These are phyloP conservation scores for Yamadazyma takamatsuzukensis DNA, from an alignment of 805 yeast species.

Conservation along the genomic window DNA sequence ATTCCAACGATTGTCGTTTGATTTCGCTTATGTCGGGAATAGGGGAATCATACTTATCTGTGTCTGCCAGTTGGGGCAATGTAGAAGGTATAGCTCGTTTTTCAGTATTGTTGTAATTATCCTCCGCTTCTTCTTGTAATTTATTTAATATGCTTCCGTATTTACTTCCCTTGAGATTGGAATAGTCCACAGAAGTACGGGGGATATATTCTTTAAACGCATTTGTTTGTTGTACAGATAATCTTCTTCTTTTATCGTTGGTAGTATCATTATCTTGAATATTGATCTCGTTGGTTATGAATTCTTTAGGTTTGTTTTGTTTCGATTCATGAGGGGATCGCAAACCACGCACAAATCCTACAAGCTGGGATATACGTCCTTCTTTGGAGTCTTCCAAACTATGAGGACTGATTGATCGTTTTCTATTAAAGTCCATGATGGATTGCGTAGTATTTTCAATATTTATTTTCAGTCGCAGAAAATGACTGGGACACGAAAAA, in stretches of 20 bases:
- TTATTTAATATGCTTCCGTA: slow-evolving; percentile 9
- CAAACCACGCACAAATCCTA: slow-evolving; percentile 4
- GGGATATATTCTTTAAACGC: slow-evolving; percentile 17
- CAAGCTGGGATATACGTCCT: too few relatives aligned
- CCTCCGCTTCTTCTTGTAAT: slow-evolving; percentile 18
- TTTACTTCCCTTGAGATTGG: slow-evolving; percentile 2
- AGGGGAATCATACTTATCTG: slow-evolving; percentile 11
- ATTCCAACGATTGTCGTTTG: slow-evolving; percentile 9
- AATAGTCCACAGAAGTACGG: slow-evolving; percentile 18
- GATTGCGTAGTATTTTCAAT: too few relatives aligned
- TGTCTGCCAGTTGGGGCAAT: slow-evolving; percentile 1
- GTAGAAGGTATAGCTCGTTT: slow-evolving; percentile 23
- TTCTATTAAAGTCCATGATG: too few relatives aligned
- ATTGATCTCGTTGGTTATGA: too few relatives aligned
- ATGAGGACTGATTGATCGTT: slow-evolving; percentile 18
- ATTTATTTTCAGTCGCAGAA: too few relatives aligned
- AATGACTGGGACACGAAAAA: too few relatives aligned
- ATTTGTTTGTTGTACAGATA: slow-evolving; percentile 19
- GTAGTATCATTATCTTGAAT: slow-evolving; percentile 1
- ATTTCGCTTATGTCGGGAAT: slow-evolving; percentile 13
- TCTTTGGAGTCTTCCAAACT: slow-evolving; percentile 6
- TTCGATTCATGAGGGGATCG: too few relatives aligned
- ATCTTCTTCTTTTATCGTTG: slow-evolving; percentile 21
- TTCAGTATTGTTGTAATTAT: slow-evolving; percentile 17
- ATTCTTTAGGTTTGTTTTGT: too few relatives aligned